Conservation (phyloP, 1,284 basidiomycete species). For the Pulveroboletus ridleyi region DNA sequence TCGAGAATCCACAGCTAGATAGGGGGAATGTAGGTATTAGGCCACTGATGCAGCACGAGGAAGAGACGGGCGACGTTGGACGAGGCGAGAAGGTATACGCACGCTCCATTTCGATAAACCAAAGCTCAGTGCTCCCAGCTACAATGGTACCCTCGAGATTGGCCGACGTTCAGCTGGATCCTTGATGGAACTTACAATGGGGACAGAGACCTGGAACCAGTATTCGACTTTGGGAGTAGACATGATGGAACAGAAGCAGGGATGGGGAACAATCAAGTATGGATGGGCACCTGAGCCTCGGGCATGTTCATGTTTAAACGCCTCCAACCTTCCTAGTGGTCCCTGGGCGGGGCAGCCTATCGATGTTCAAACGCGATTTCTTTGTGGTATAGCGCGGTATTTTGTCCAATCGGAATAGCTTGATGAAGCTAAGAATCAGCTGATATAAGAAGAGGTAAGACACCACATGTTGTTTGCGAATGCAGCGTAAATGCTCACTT, state of each 20-base stretch:
- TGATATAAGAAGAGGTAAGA: no score
- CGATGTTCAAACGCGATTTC: no score
- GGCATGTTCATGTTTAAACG: neutral
- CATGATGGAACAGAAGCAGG: conserved; percentile 2
- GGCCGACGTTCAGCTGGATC: neutral
- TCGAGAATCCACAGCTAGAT: conserved; percentile 48
- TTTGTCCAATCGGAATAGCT: no score
- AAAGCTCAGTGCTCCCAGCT: conserved; percentile 56
- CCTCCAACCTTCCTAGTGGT: no score
- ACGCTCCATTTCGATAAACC: conserved; percentile 47
- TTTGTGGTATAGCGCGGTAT: no score
- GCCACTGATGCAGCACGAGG: neutral
- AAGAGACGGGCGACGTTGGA: neutral
- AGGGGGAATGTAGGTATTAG: neutral
- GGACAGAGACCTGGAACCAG: conserved; percentile 49
- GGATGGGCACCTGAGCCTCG: no score
- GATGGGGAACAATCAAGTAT: neutral
- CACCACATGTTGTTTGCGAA: no score
- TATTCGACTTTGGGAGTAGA: conserved; percentile 39
- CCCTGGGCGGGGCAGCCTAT: no score
- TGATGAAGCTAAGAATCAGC: no score
- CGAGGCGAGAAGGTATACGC: conserved; percentile 12
- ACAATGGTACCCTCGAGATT: neutral
- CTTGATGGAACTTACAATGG: conserved; percentile 40
- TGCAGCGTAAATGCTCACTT: no score